A percentile compares a stretch with the other conserved stretches of the same genome.
These are phyloP conservation scores for Corynespora cassiicola DNA, from an alignment of 2,329 filamentous ascomycete genomes.

Conservation along the genomic window DNA sequence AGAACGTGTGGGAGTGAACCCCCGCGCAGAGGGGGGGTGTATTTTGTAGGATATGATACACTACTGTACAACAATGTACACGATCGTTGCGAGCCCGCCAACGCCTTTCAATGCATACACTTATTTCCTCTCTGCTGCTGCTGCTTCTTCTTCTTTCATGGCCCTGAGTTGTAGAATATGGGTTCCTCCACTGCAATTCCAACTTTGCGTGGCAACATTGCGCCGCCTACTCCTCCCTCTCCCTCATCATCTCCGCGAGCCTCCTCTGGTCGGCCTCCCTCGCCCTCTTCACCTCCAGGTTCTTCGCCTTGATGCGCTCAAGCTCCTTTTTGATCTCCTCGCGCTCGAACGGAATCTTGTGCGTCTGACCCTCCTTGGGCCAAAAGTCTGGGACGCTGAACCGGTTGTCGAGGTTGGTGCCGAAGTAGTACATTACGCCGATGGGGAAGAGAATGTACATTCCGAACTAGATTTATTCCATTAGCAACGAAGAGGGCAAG, in stretches of 20 bases:
- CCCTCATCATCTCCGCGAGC: conserved; percentile 21
- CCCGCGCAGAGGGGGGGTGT: too few species aligned
- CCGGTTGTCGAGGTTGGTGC: conserved; percentile 87
- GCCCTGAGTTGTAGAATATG: too few species aligned
- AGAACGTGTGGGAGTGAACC: conserved; percentile 20
- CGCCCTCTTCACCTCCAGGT: conserved; percentile 54
- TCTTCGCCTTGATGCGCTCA: conserved; percentile 67
- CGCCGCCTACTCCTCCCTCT: conserved; percentile 22
- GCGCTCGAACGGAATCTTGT: conserved; percentile 76
- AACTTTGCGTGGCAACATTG: too few species aligned
- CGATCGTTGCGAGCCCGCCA: too few species aligned
- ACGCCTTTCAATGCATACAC: neutral
- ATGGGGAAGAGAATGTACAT: conserved; percentile 99
- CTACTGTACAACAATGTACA: conserved; percentile 32
- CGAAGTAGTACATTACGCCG: conserved; percentile 99
- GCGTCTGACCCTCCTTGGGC: conserved; percentile 80
- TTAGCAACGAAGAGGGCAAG: too few species aligned
- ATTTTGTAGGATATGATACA: conserved; percentile 38
- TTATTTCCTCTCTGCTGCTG: conserved; percentile 1
- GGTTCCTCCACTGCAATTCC: too few species aligned
- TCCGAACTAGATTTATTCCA: conserved; percentile 91
- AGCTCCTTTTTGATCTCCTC: conserved; percentile 87
- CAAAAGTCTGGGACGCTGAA: conserved; percentile 93
- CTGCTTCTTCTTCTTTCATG: too few species aligned
- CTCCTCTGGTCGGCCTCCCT: conserved; percentile 47